These are phyloP conservation scores for Rhizopogon vulgaris DNA, from an alignment of 768 basidiomycete genomes.

Conservation along the genomic window DNA sequence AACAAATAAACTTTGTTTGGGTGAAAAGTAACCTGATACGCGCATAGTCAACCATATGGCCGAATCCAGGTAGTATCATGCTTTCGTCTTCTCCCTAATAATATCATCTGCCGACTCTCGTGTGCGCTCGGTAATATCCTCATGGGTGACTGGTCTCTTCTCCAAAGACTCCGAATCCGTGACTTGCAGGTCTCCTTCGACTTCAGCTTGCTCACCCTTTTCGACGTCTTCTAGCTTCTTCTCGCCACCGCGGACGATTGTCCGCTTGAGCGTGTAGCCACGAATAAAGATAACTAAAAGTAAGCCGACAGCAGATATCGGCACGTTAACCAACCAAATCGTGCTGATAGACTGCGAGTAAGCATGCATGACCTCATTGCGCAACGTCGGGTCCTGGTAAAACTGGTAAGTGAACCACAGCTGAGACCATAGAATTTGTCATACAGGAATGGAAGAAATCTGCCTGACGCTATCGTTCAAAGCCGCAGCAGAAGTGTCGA, in stretches of 20 bases:
- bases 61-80: too few species aligned
- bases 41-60: too few species aligned
- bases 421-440: neutral
- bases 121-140: slow-evolving; percentile 2
- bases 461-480: slow-evolving; percentile 43
- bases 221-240: slow-evolving; percentile 24
- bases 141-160: too few species aligned
- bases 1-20: too few species aligned
- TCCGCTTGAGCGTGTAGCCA: slow-evolving; percentile 29
- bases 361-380: slow-evolving; percentile 28
- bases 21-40: too few species aligned
- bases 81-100: too few species aligned
- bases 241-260: slow-evolving; percentile 9
- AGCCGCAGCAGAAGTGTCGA: slow-evolving; percentile 37
- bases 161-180: neutral
- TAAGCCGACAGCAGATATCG: slow-evolving; percentile 25
- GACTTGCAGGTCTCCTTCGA: neutral
- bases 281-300: slow-evolving; percentile 29
- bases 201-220: slow-evolving; percentile 9
- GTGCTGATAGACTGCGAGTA: slow-evolving; percentile 31
- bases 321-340: slow-evolving; percentile 34
- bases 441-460: slow-evolving; percentile 29
- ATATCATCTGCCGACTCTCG: neutral
- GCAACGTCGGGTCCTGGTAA: slow-evolving; percentile 23
- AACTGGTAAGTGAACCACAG: neutral